Base-by-base conservation (phyloP, 352 stramenopile species). In the Phytophthora fragariaefolia region DNA sequence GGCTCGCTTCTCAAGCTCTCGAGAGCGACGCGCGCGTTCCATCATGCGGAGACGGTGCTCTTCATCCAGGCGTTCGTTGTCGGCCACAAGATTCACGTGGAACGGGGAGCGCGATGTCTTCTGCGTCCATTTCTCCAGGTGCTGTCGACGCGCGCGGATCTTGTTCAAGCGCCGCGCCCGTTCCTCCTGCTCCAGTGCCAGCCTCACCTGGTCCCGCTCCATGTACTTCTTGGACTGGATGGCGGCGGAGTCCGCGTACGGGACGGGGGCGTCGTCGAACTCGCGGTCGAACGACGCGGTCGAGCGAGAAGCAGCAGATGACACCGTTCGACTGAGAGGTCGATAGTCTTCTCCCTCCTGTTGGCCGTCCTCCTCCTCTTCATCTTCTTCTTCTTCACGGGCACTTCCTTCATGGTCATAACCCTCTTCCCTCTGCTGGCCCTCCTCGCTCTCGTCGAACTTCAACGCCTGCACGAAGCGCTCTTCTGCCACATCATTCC, bases 11-110 rank as follows among this genome's bases (percentile, higher is more conserved):
- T 96, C 83, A 8, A 97, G 72, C 23, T 94, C 73, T 27, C 78
- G 73, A 4, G 78, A 51, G 6, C 89, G 82, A 9, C 78, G 79
- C 9, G 79, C 48, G 48, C 96, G 86, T 65, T 97, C 92, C 58
- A 78, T 77, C 30, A 94, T 64, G 2, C 91, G 80, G 24, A 98
- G 74, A 6, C 83, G 83, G 55, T 98, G 74, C 32, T 93, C 94
- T 72, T 98, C 94, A 36, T 98, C 92, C 34, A 98, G 77, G 2
- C 93, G 85, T 63, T 98, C 94, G 66, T 96, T 97, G 64, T 98
- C 94, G n/a, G 95, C 95, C 9, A 98, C 85, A 26, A 98, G 73
- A 63, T 98, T 96, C 8, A 98, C 91, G 17, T 95, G 82, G 54
- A 98, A 98, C 3, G 95, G 94, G 17, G 85, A 97, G 32, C 89